These are phyloP conservation scores for Isoetes engelmannii DNA, from an alignment of 83 land plant species.

Conservation along the genomic window DNA sequence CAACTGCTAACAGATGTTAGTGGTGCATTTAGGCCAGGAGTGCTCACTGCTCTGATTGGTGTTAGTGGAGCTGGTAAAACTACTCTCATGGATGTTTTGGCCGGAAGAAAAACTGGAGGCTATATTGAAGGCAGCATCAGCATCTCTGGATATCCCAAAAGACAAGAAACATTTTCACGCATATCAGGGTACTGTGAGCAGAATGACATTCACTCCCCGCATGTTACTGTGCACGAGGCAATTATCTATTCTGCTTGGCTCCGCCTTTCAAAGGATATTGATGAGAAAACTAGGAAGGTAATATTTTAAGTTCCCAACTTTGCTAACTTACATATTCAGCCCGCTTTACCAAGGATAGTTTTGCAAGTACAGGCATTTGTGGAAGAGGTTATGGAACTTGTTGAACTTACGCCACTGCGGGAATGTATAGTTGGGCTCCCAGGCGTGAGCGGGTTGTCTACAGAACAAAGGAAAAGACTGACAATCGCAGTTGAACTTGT, in stretches of 20 bases:
- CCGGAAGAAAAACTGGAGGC: constrained; percentile 60
- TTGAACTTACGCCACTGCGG: constrained; percentile 1
- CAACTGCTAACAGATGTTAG: constrained; percentile 49
- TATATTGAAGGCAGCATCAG: constrained; percentile 49
- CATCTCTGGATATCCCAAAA: constrained; percentile 58
- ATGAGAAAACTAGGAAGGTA: constrained; percentile 42
- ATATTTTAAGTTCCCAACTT: background rate
- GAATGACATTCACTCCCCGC: constrained; percentile 59
- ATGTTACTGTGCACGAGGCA: constrained; percentile 54
- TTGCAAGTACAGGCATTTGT: background rate
- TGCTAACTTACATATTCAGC: background rate
- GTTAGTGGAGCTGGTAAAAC: constrained; percentile 62
- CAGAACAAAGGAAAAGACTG: constrained; percentile 10
- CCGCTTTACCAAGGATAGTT: background rate
- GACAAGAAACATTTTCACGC: constrained; percentile 58
- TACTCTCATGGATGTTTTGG: constrained; percentile 20
- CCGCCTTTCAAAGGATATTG: constrained; percentile 41
- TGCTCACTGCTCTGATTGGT: constrained; percentile 23
- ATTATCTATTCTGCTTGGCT: constrained; percentile 52
- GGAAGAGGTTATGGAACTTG: constrained; percentile 8
- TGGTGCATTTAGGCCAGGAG: constrained; percentile 46
- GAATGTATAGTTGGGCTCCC: constrained; percentile 8
- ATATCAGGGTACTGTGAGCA: constrained; percentile 75
- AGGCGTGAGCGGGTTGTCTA: constrained; percentile 11
- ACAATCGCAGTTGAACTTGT: constrained; percentile 11